Base-by-base conservation (phyloP, 164 flowering plant genomes). In the Magnolia changhungtana region DNA sequence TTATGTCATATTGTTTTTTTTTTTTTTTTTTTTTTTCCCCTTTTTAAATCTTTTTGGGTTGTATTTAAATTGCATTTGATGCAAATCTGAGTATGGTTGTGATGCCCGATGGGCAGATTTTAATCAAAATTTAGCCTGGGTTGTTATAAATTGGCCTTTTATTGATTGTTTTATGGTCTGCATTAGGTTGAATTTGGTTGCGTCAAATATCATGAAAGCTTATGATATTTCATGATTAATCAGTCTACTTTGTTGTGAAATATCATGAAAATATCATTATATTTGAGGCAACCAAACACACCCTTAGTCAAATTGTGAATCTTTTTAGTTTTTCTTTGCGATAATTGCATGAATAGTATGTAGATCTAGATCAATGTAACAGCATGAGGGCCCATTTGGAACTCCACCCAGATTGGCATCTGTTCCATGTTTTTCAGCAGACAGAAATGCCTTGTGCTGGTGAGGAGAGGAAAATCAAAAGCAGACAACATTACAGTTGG, bases 1-100 rank as follows among this genome's bases (percentile, higher is more conserved):
- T 78, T 63, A 37, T 52, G 6, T 37, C 31, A 52, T 19, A 7
- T 63, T 37, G 65, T 24, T 8, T 61, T 66, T 71, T 23, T 23
- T 23, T 23, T 71, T 23, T 23, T 23, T 23, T 23, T 23, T 23
- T 23, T 23, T 23, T 23, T 23, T 23, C 24, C 67, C 18, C 18
- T 61, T 14, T 8, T n/a, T 37, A 45, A 58, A 0, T 29, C 4
- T 13, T 67, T 75, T 27, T 37, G 7, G 52, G 45, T 74, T 71
- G 68, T 14, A 59, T 23, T 80, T 27, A 66, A 69, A 19, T 73
- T 74, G 67, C 79, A 50, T 52, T 24, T 31, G 9, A 70, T 51
- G 50, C 75, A 5, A 74, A 65, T 70, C 69, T 74, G 59, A 55
- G 59, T 9, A 16, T 55, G 16, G 59, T 55, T 55, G 11, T 55